Evolutionary conservation across 768 basidiomycete genomes (phyloP).

Genomic region (Agaricus bisporus): DNA sequence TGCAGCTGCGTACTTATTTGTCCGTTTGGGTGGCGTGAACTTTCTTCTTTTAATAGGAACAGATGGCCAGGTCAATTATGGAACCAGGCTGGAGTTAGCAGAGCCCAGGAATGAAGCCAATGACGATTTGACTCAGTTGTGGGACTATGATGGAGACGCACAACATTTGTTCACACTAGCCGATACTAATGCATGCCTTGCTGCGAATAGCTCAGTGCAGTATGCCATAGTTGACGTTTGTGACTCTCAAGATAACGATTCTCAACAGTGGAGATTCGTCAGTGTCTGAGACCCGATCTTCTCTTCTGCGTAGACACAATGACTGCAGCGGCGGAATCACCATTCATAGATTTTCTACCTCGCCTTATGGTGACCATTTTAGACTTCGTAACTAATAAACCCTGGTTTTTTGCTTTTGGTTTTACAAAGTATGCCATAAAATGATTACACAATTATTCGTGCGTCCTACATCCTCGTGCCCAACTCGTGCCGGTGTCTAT

Average conservation of each 20-base stretch:
- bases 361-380: no score
- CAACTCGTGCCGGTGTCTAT: no score
- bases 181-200: background rate
- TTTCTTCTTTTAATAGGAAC: background rate
- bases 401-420: no score
- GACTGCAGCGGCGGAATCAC: no score
- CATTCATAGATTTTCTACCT: no score
- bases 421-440: no score
- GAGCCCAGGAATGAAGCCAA: background rate
- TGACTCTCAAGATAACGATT: background rate
- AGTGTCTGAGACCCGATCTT: no score
- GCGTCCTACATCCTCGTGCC: no score
- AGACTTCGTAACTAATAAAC: no score
- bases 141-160: background rate
- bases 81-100: background rate
- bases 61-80: background rate
- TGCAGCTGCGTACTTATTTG: background rate
- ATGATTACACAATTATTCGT: no score
- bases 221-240: background rate
- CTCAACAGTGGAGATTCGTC: background rate
- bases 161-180: background rate
- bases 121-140: background rate
- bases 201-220: background rate
- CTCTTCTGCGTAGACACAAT: no score
- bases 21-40: background rate